Percentiles rank a stretch among this genome's conserved stretches.
Conservation (phyloP, 441 rosid species). For the Adansonia rubrostipa region DNA sequence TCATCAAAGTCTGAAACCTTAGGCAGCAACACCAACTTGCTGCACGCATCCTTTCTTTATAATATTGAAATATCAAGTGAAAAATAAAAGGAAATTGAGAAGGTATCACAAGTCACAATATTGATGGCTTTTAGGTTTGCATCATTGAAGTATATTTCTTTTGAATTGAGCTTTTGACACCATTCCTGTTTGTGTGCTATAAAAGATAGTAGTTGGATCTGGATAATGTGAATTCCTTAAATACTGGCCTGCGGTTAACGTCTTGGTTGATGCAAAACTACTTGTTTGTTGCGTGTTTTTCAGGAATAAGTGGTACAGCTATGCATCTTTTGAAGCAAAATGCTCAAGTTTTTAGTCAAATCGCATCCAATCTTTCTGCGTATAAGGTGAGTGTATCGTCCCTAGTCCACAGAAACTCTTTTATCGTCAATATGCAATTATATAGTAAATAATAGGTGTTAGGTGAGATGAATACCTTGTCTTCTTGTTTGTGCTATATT, state of each 20-base stretch:
- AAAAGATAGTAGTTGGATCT: neutral
- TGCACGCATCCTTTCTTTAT: neutral
- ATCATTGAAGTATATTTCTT: neutral
- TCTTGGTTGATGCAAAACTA: constrained; percentile 7
- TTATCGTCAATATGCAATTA: neutral
- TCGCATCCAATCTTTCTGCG: constrained; percentile 71
- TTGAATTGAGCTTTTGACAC: neutral
- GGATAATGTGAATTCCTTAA: neutral
- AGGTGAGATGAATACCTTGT: neutral
- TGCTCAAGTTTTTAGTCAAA: constrained; percentile 66
- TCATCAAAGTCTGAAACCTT: neutral
- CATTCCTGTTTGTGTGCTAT: neutral
- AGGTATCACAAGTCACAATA: neutral
- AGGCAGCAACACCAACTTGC: neutral
- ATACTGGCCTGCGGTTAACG: neutral
- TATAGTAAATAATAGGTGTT: neutral
- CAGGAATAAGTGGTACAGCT: constrained; percentile 62
- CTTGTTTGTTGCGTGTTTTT: constrained; percentile 39
- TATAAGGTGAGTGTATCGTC: constrained; percentile 53
- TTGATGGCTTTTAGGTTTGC: neutral
- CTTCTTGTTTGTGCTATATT: constrained; percentile 1
- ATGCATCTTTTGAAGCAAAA: constrained; percentile 79
- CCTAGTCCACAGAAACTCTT: constrained; percentile 11
- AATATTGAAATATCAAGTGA: neutral
- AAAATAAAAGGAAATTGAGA: neutral